Evolutionary conservation across 305 asterid species (phyloP), one percentile per base, ranked within the genome.

Genomic region (Fraxinus velutina): DNA sequence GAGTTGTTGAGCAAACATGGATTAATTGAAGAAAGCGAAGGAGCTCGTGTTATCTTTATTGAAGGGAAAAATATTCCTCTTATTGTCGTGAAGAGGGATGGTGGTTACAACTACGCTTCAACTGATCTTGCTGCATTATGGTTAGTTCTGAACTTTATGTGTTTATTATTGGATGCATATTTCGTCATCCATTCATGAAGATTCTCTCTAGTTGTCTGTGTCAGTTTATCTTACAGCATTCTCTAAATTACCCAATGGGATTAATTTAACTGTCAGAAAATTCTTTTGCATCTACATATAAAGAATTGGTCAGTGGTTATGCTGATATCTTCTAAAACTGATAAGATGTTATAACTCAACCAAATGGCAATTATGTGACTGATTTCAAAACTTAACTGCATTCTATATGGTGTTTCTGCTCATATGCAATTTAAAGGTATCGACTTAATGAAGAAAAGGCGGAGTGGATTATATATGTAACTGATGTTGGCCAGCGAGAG

Each of bases 31-130:
- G 98, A 94, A 82, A 92, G 97, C 78, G 91, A 96, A 85, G 99
- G 99, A 13, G 99, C 99, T 30, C 97, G 93, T 36, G 98, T 94
- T 76, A 96, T 96, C 85, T 92, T 84, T 87, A 93, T 92, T 82
- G 89, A 93, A 88, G 98, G 97, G 75, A 88, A 91, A 86, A 86
- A 84, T 4, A 89, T 89, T 57, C 98, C 99, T 39, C 92, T 96
- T 75, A 96, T 96, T 79, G 99, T 96, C 80, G 93, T 94, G 85
- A 94, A 96, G 91, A 92, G 83, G 72, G 99, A 96, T 84, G 99
- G 99, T 86, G 98, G 98, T 44, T 96, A 55, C 88, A 96, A 94
- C 87, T 96, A 96, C 79, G 96, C 99, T 81, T 94, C 99, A 47
- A 96, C 99, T 42, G 99, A 96, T 87, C 96, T 96, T 86, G 79